Evolutionary conservation across 2,329 filamentous ascomycete species (phyloP), one percentile per base, ranked within the genome.

Genomic region (Fragosphaeria purpurea): DNA sequence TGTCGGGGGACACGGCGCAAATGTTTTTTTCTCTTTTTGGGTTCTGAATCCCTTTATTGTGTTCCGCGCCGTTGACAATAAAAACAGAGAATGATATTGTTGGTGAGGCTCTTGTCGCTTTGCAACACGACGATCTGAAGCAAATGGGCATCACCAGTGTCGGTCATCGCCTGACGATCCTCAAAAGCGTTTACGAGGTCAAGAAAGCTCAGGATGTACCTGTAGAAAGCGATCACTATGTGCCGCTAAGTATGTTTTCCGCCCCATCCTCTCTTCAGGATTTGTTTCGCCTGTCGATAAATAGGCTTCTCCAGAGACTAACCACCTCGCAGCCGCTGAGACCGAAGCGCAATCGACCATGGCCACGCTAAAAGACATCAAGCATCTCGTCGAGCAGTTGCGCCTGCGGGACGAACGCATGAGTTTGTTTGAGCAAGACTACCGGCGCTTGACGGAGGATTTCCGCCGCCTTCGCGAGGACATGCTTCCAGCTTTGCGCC

Each of bases 111-210:
- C 73, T 98, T 55, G 81, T 95, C 51, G 88, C 88, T 41, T 72
- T 98, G 56, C 85, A 86, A 56, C 93, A 97, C 64, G 87, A 95
- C 51, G 91, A 97, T 64, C 73, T 98, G 60, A 95, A 94, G 68
- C 88, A 94, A 63, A 91, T 97, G 83, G 90, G 90, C 45, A 86
- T 98, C 57, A 74, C 76, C 56, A 97, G 91, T 69, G 88, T 96
- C 45, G 93, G 93, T 41, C 93, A 98, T 70, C 84, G 93, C 53
- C 75, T 98, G 60, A 95, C 89, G 30, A 94, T 98, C 52, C 76
- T 98, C 52, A 97, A 96, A 71, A 90, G 83, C 61, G 89, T 97
- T 50, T 97, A 96, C 70, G 90, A 97, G 63, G 84, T 93, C 62
- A 98, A 98, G 71, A 85, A 91, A 65, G 88, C 88, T 57, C 90